These are phyloP conservation scores for Samsoniella hepiali DNA, from an alignment of 2,329 filamentous ascomycete genomes.

Conservation along the genomic window DNA sequence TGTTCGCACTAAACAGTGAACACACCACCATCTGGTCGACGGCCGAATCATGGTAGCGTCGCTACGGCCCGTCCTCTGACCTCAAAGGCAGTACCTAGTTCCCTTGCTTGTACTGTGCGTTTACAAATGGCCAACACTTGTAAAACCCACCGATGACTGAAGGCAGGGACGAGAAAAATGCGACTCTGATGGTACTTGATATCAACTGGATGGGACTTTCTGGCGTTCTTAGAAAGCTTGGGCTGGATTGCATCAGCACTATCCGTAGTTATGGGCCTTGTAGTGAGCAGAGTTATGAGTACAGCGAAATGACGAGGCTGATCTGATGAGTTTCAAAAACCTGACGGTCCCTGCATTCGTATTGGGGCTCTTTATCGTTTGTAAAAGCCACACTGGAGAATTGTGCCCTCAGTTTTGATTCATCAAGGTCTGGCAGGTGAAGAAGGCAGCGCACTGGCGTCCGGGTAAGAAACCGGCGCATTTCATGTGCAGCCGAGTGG, in stretches of 20 bases:
- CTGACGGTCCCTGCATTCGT: not conserved
- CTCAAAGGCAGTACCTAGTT: not conserved
- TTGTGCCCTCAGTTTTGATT: not conserved
- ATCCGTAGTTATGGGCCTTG: not conserved
- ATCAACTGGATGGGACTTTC: not conserved
- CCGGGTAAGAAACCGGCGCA: not conserved
- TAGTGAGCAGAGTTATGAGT: not conserved
- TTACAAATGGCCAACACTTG: not conserved
- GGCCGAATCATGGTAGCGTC: slow-evolving; percentile 16
- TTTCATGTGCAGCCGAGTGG: not conserved
- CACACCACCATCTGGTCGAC: not conserved
- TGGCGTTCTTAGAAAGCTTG: not conserved
- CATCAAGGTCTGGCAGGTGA: not conserved
- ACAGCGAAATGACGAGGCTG: not conserved
- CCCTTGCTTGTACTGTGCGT: not conserved
- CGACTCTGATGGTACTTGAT: not conserved
- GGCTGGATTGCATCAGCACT: not conserved
- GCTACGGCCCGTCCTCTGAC: slow-evolving; percentile 13
- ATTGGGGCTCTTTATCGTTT: not conserved
- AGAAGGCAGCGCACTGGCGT: not conserved
- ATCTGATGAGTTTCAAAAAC: not conserved
- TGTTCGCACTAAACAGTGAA: not conserved
- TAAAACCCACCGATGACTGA: not conserved
- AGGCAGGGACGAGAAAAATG: not conserved
- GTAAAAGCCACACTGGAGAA: not conserved